Evolutionary conservation across 116 monocot genomes (phyloP).

Genomic region (Cymodocea nodosa): DNA sequence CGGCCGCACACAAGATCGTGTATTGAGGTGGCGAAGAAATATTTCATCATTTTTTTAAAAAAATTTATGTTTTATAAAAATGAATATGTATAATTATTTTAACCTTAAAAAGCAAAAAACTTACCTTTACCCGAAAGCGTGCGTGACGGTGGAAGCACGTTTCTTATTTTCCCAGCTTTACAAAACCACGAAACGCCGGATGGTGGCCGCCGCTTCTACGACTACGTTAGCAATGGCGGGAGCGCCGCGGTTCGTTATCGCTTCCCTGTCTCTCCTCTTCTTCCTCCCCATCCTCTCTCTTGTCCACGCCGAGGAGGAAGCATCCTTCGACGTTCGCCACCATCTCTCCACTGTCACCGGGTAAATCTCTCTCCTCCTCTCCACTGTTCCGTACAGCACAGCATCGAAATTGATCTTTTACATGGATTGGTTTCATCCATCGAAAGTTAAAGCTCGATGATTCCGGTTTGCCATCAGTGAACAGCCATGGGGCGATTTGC

Average conservation of each 20-base stretch:
- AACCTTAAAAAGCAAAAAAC: too few species aligned
- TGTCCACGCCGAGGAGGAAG: neutral
- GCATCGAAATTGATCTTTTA: neutral
- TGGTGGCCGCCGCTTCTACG: neutral
- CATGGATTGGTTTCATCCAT: neutral
- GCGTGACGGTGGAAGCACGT: too few species aligned
- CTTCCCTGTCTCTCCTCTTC: constrained; percentile 2
- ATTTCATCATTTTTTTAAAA: too few species aligned
- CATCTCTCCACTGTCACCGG: constrained; percentile 25
- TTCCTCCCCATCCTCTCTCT: neutral
- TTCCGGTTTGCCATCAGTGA: neutral
- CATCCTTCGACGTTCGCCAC: constrained; percentile 20
- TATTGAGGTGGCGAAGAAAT: too few species aligned
- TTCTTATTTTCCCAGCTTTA: too few species aligned
- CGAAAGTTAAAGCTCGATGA: neutral
- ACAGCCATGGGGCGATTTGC: too few species aligned
- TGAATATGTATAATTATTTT: too few species aligned
- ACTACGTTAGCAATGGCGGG: constrained; percentile 1
- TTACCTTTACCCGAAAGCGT: too few species aligned
- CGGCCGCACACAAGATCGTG: too few species aligned
- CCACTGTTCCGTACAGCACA: neutral
- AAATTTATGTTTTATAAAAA: too few species aligned
- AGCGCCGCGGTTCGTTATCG: neutral
- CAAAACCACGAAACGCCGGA: too few species aligned
- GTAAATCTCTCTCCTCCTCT: constrained; percentile 1